phyloP scores from a whole-genome alignment of 2,329 filamentous ascomycete genomes.

The Alternaria solani region DNA sequence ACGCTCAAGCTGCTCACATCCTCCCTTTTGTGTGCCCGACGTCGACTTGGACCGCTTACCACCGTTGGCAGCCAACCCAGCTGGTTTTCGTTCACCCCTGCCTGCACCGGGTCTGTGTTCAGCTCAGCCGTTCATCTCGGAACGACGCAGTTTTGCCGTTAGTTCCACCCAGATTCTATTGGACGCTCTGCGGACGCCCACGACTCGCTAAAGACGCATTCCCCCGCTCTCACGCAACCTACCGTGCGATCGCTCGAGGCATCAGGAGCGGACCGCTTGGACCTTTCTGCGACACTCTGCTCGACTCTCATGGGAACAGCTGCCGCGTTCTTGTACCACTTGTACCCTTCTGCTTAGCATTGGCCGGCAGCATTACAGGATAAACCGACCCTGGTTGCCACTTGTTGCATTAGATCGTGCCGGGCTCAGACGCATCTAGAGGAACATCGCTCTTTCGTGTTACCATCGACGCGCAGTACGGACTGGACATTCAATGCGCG shows the following conservation, averaged over 20 bases:
- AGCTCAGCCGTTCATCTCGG: conserved; percentile 29
- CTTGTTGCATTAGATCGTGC: conserved; percentile 15
- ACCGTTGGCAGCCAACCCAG: conserved; percentile 18
- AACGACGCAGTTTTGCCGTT: conserved; percentile 36
- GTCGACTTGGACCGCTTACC: conserved; percentile 23
- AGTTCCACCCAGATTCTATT: conserved; percentile 38
- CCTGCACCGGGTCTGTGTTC: conserved; percentile 24
- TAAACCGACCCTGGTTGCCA: conserved; percentile 19
- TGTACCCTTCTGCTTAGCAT: conserved; percentile 17
- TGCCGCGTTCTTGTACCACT: conserved; percentile 18
- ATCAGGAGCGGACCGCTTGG: conserved; percentile 35
- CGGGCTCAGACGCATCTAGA: conserved; percentile 6
- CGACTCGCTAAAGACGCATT: conserved; percentile 47
- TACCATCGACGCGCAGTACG: conserved; percentile 11
- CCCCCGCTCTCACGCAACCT: conserved; percentile 45
- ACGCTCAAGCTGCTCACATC: conserved; percentile 30
- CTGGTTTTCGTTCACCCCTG: conserved; percentile 23
- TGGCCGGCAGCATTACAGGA: conserved; percentile 14
- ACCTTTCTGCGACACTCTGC: conserved; percentile 30
- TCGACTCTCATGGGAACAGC: conserved; percentile 17
- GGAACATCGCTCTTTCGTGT: conserved; percentile 12
- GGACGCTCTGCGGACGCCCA: conserved; percentile 35
- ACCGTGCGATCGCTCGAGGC: conserved; percentile 43
- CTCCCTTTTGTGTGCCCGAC: conserved; percentile 26
- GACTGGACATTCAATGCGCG: conserved; percentile 38